These are phyloP conservation scores for Tetracentron sinense DNA, from an alignment of 164 flowering plant species.

Conservation along the genomic window DNA sequence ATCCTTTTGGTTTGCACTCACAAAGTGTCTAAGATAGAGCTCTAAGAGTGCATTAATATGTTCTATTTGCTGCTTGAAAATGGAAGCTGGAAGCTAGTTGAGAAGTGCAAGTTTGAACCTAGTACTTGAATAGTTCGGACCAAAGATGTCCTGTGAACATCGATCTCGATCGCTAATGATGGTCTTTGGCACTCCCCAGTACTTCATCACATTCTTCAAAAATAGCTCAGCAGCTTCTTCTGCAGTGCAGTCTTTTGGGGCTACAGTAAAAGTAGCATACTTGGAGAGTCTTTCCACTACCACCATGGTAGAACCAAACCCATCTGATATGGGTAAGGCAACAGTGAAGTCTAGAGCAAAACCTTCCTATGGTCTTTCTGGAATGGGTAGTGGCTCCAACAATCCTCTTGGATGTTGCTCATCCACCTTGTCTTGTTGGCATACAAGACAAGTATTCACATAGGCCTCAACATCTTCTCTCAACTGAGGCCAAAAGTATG, in stretches of 20 bases:
- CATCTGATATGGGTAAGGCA: not conserved
- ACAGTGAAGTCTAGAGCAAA: not conserved
- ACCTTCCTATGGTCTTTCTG: constrained; percentile 1
- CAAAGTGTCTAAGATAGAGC: not conserved
- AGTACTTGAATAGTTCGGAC: not conserved
- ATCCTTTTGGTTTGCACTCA: not conserved
- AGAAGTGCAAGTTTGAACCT: not conserved
- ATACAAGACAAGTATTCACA: not conserved
- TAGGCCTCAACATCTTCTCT: not conserved
- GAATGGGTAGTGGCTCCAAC: not conserved
- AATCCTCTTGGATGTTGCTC: not conserved
- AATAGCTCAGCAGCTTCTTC: not conserved
- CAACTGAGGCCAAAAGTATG: not conserved
- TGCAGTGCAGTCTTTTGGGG: not conserved
- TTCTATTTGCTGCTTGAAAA: too few relatives aligned
- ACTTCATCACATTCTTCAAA: too few relatives aligned
- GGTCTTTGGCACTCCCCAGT: not conserved
- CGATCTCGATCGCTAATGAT: not conserved
- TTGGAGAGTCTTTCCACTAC: constrained; percentile 3
- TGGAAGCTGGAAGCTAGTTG: not conserved
- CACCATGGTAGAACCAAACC: not conserved
- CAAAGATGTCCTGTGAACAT: not conserved
- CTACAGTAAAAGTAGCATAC: constrained; percentile 7
- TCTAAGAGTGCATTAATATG: too few relatives aligned
- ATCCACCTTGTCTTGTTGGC: constrained; percentile 5